Percentiles rank a stretch among this genome's conserved stretches.
These are phyloP conservation scores for Blastomyces parvus DNA, from an alignment of 2,329 filamentous ascomycete species.

Conservation along the genomic window DNA sequence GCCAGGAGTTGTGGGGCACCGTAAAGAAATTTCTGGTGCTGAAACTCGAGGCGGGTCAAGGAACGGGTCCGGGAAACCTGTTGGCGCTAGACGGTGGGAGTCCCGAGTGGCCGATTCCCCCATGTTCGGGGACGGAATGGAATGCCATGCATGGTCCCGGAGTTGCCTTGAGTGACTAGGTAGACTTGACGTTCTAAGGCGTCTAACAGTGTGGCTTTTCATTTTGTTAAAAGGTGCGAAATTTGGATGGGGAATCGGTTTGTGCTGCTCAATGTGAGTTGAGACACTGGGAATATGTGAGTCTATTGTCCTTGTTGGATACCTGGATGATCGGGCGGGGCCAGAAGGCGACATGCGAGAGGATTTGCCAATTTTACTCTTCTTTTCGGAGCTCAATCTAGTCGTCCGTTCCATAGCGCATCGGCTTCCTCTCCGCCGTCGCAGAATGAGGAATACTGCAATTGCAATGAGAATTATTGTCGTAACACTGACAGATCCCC, in stretches of 20 bases:
- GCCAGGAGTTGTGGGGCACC: not conserved
- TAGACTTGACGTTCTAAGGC: not conserved
- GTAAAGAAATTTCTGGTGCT: not conserved
- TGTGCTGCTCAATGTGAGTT: not conserved
- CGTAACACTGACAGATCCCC: conserved; percentile 23
- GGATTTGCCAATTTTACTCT: not conserved
- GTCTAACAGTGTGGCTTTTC: not conserved
- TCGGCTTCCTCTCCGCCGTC: conserved; percentile 17
- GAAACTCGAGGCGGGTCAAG: not conserved
- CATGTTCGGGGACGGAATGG: not conserved
- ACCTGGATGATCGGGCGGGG: not conserved
- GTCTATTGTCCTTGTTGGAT: not conserved
- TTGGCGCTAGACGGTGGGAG: not conserved
- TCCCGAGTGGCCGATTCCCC: not conserved
- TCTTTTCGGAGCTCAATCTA: not conserved
- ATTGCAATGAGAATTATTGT: conserved; percentile 21
- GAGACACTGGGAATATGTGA: not conserved
- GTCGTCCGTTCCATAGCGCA: not conserved
- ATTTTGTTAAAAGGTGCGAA: not conserved
- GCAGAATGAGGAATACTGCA: conserved; percentile 19
- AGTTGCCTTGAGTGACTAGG: not conserved
- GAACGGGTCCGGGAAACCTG: not conserved
- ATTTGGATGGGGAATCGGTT: not conserved
- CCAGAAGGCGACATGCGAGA: not conserved
- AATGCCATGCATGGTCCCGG: not conserved